Base-by-base conservation (phyloP, 2,329 filamentous ascomycete species). In the Colletotrichum phormii region DNA sequence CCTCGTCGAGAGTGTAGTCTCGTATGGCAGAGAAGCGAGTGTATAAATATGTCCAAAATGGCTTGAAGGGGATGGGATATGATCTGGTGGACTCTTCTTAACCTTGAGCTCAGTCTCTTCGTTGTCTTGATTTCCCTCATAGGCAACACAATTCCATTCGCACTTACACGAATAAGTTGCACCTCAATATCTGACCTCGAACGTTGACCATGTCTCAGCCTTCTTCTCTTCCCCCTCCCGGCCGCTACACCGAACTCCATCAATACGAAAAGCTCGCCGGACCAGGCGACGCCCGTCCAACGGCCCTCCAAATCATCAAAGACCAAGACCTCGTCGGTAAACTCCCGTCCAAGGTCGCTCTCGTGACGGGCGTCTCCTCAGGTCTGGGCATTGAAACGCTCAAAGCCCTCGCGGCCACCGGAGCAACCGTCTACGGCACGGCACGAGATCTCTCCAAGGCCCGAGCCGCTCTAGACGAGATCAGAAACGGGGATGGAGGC, bases 361-460 rank as follows among this genome's bases (percentile, higher is more conserved):
- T 86, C 18, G 79, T 87, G 59, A 86, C 85, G 1, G 85, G 85
- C 8, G 76, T 76, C 8, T 81, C 81, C 4, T 79, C 82, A 24
- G 85, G 84, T 0, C 54, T 49, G 8, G 42, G 42, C 18, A 49
- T 49, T 7, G 42, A 49, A 7, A 49, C 42, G 42, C 42, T 49
- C 42, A 49, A 49, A 49, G 42, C 42, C 3, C 42, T 49, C 18
- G 42, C 54, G 3, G 61, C 61, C 1, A 59, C 67, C 24, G 54
- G 54, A 6, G 61, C 54, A 1, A 60, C 60, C 6, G 13, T 60
- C 26, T 66, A 35, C 13, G 24, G 46, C n/a, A 37, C 49, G 9
- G 29, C 33, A 3, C 49, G 24, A 7, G 29, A 64, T 11, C 24
- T 64, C 29, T 54, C 15, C n/a, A 64, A 64, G 15, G 46, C 46